These are phyloP conservation scores for Ilex paraguariensis DNA, from an alignment of 305 asterid genomes.

Conservation along the genomic window DNA sequence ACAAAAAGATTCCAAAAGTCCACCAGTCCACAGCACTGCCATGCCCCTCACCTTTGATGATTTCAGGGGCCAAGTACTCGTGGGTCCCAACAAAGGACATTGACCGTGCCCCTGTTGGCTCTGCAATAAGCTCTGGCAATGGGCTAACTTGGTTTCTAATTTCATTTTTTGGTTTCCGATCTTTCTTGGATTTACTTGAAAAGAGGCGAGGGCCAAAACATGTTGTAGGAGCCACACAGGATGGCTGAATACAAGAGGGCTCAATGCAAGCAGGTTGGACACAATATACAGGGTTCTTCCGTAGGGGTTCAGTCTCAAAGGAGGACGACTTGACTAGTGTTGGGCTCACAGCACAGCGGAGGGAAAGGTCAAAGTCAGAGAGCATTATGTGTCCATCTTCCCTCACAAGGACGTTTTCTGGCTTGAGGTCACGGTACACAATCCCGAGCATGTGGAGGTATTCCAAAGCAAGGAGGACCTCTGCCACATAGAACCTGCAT, in stretches of 20 bases:
- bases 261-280: conserved; percentile 38
- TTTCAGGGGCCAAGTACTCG: conserved; percentile 49
- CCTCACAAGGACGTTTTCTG: conserved; percentile 51
- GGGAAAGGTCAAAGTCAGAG: conserved; percentile 53
- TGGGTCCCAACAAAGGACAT: conserved; percentile 60
- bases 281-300: conserved; percentile 26
- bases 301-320: conserved; percentile 19
- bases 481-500: conserved; percentile 49
- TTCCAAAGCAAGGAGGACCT: conserved; percentile 47
- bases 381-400: conserved; percentile 57
- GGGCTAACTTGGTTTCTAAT: conserved; percentile 41
- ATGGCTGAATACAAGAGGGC: conserved; percentile 30
- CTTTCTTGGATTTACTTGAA: conserved; percentile 35
- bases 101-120: conserved; percentile 52
- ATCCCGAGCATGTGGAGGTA: conserved; percentile 60
- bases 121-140: conserved; percentile 50
- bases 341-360: conserved; percentile 46
- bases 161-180: conserved; percentile 36
- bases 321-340: conserved; percentile 36
- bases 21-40: conserved; percentile 65
- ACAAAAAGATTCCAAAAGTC: conserved; percentile 47
- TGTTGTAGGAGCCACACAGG: conserved; percentile 39
- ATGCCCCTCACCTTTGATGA: conserved; percentile 50
- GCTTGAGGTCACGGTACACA: conserved; percentile 54
- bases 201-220: conserved; percentile 44